These are phyloP conservation scores for Tripidium arundinaceum DNA, from an alignment of 202 grass and related monocot species.

Conservation along the genomic window DNA sequence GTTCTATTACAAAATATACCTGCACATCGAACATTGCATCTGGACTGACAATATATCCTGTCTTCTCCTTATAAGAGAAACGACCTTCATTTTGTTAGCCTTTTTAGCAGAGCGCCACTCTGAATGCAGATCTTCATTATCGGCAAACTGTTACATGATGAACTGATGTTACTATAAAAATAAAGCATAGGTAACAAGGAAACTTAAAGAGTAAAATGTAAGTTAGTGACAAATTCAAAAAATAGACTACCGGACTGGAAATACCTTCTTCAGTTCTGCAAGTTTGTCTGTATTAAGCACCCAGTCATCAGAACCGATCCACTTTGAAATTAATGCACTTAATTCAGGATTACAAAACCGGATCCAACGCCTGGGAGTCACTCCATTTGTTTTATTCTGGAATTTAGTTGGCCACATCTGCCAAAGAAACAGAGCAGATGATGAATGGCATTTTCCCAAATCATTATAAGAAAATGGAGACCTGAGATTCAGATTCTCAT, in stretches of 20 bases:
- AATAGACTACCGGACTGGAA: neutral
- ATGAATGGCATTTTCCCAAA: constrained; percentile 11
- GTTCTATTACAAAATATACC: constrained; percentile 53
- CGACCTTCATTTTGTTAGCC: constrained; percentile 79
- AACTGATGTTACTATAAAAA: constrained; percentile 13
- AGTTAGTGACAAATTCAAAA: neutral
- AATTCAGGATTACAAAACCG: constrained; percentile 91
- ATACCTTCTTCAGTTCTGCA: constrained; percentile 71
- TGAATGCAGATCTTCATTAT: constrained; percentile 77
- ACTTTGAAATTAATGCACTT: constrained; percentile 87
- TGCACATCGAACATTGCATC: constrained; percentile 99
- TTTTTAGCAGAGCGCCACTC: constrained; percentile 81
- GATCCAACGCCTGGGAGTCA: constrained; percentile 98
- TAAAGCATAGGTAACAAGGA: neutral
- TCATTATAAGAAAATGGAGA: constrained; percentile 13
- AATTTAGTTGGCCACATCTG: constrained; percentile 97
- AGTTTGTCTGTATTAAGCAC: constrained; percentile 87
- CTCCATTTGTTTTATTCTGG: constrained; percentile 99
- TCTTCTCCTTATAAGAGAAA: constrained; percentile 86
- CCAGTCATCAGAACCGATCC: constrained; percentile 94
- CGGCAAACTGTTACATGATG: constrained; percentile 65
- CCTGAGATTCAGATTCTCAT: constrained; percentile 16
- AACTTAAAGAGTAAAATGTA: neutral
- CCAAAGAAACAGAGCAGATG: constrained; percentile 24
- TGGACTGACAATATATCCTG: constrained; percentile 91